Base-by-base conservation (phyloP, 2,329 filamentous ascomycete genomes). In the Arthrocladium fulminans region DNA sequence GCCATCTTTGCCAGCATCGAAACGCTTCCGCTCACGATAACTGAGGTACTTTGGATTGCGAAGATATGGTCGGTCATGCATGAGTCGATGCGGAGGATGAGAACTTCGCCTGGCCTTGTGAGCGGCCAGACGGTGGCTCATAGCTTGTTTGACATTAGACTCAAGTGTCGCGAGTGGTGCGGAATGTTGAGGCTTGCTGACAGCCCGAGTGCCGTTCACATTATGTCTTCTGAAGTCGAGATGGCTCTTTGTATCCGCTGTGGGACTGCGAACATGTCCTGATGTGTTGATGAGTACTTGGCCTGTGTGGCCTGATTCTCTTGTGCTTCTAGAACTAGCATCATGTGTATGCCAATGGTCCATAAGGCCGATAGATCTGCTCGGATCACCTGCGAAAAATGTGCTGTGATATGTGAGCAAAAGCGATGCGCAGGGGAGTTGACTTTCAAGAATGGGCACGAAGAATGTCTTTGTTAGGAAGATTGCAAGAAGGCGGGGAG, bases 1-100 rank as follows among this genome's bases (percentile, higher is more conserved):
- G 8, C 64, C 65, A 58, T 69, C 66, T 50, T 68, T 66, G 23
- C 65, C 67, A 50, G 65, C 67, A 49, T 70, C 65, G 39, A 66
- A 63, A 44, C 66, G 63, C 54, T 69, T 68, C 24, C 68, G 64
- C 48, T 62, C 60, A 39, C 68, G 60, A 53, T 72, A 72, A 51
- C 67, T 63, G 39, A 67, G 55, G 54, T 72, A 72, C 53, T 69
- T 69, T 19, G 51, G 48, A 45, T 59, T 54, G 19, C 48, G 38
- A 29, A 57, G 51, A 46, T 55, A 57, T 38, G 52, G 49, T 27
- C 54, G 40, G 12, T 47, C 48, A 19, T 43, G 42, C 23, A 54
- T 30, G 3, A 40, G 34, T 19, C 45, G 42, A 13, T 29, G 43
- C 9, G 27, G 42, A 20, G 30, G 43, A 19, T 29, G 45, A 34